phyloP scores from a whole-genome alignment of 1,139 yeast genomes.

The Keqinozyma sinolaborantium region DNA sequence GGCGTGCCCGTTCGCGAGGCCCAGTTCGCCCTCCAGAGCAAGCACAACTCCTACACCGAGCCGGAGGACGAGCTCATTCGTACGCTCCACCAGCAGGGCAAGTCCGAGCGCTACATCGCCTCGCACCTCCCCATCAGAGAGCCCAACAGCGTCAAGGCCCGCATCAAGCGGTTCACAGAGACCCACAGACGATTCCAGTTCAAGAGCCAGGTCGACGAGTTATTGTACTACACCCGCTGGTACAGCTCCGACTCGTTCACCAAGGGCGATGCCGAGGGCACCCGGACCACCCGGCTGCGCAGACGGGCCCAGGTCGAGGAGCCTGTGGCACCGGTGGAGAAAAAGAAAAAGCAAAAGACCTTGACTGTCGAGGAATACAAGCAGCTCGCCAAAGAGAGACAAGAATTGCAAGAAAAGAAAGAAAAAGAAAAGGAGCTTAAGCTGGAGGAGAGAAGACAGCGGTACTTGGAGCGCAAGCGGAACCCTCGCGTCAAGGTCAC shows the following conservation, averaged over 20 bases:
- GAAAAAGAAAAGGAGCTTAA: neutral
- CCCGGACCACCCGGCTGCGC: conserved; percentile 3
- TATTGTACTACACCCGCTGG: conserved; percentile 40
- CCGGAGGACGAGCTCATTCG: conserved; percentile 7
- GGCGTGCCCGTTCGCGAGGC: conserved; percentile 12
- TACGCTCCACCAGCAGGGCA: conserved; percentile 4
- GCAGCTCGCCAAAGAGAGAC: conserved; percentile 3
- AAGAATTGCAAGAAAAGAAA: conserved; percentile 1
- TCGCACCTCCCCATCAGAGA: conserved; percentile 12
- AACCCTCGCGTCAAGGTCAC: conserved; percentile 2
- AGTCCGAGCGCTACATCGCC: conserved; percentile 9
- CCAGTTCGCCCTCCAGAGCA: conserved; percentile 4
- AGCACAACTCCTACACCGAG: conserved; percentile 2
- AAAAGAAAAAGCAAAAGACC: conserved; percentile 2
- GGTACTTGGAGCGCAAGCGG: conserved; percentile 3
- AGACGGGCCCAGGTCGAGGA: conserved; percentile 4
- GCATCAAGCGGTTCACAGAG: conserved; percentile 18
- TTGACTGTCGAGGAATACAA: conserved; percentile 6
- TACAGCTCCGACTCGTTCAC: conserved; percentile 18
- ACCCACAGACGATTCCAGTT: conserved; percentile 24
- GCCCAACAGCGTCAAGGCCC: conserved; percentile 10
- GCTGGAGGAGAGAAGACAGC: conserved; percentile 6
- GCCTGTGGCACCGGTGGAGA: neutral
- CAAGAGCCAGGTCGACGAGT: conserved; percentile 25
- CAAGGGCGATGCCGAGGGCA: conserved; percentile 8